phyloP scores from a whole-genome alignment of 768 basidiomycete species.

The Tulasnella sp. region DNA sequence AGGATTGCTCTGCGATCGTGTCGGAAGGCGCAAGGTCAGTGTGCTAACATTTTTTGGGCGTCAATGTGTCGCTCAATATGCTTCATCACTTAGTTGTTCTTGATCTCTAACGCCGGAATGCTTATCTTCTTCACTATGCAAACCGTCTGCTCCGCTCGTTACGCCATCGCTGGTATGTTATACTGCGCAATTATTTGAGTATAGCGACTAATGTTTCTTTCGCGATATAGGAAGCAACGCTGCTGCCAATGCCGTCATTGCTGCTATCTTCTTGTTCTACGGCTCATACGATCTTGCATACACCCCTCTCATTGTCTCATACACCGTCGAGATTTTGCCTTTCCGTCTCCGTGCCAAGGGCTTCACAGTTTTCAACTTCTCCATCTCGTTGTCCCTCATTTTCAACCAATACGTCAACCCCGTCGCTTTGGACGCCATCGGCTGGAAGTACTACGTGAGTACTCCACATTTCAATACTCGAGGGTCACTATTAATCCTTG shows the following conservation, averaged over 20 bases:
- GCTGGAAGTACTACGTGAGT: constrained; percentile 66
- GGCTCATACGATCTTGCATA: constrained; percentile 72
- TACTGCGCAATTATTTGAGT: no score
- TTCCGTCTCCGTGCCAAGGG: constrained; percentile 76
- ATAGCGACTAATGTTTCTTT: no score
- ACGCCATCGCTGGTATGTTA: constrained; percentile 26
- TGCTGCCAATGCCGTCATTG: constrained; percentile 51
- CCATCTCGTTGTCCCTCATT: constrained; percentile 64
- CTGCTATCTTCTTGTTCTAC: constrained; percentile 75
- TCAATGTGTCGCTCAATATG: not conserved
- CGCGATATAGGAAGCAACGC: constrained; percentile 12
- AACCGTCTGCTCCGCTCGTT: constrained; percentile 39
- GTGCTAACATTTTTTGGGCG: not conserved
- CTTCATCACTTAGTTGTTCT: constrained; percentile 34
- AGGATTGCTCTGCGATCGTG: constrained; percentile 46
- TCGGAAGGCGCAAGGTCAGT: constrained; percentile 57
- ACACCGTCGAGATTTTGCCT: constrained; percentile 82
- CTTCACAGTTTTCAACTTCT: constrained; percentile 68
- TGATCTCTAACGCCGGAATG: constrained; percentile 23
- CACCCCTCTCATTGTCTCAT: constrained; percentile 73
- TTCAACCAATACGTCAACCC: constrained; percentile 87
- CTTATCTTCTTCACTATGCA: constrained; percentile 38
- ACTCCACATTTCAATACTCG: not conserved
- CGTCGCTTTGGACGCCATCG: constrained; percentile 47
- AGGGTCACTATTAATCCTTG: not conserved